These are phyloP conservation scores for Pulveroboletus sp. DNA, from an alignment of 768 basidiomycete genomes.

Conservation along the genomic window DNA sequence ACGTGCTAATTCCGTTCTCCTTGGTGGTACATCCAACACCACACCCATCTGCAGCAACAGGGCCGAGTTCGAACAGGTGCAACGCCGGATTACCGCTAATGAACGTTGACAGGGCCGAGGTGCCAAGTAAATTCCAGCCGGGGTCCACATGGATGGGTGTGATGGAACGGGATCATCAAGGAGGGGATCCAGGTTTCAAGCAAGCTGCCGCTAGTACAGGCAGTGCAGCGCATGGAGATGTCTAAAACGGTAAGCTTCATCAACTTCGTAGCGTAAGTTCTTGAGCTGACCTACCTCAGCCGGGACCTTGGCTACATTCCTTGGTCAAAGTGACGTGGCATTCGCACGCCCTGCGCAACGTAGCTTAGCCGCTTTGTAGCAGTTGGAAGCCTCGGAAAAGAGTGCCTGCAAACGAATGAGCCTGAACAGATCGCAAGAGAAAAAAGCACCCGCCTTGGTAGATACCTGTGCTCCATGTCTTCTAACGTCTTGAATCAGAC, in stretches of 20 bases:
- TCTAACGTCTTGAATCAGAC: no score
- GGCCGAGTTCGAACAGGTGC: no score
- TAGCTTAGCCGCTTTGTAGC: constrained; percentile 72
- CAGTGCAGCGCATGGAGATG: constrained; percentile 95
- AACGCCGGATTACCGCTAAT: constrained; percentile 97
- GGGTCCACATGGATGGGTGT: constrained; percentile 83
- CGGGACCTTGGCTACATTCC: constrained; percentile 86
- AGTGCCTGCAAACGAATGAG: constrained; percentile 34
- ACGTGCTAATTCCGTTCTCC: constrained; percentile 86
- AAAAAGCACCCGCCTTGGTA: constrained; percentile 55
- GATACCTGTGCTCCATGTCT: no score
- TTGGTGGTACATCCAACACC: constrained; percentile 99
- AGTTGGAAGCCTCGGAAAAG: constrained; percentile 72
- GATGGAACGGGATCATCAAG: constrained; percentile 38
- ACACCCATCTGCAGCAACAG: no score
- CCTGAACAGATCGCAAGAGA: not conserved
- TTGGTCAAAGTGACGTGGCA: constrained; percentile 81
- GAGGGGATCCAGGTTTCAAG: constrained; percentile 36
- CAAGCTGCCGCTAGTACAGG: constrained; percentile 78
- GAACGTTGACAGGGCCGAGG: constrained; percentile 88
- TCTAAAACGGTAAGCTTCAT: constrained; percentile 35
- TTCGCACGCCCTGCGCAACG: constrained; percentile 82
- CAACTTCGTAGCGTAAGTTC: not conserved
- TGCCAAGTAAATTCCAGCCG: constrained; percentile 77
- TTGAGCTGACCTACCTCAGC: constrained; percentile 73